Conservation (phyloP, 768 basidiomycete species). For the Naematelia encephala region DNA sequence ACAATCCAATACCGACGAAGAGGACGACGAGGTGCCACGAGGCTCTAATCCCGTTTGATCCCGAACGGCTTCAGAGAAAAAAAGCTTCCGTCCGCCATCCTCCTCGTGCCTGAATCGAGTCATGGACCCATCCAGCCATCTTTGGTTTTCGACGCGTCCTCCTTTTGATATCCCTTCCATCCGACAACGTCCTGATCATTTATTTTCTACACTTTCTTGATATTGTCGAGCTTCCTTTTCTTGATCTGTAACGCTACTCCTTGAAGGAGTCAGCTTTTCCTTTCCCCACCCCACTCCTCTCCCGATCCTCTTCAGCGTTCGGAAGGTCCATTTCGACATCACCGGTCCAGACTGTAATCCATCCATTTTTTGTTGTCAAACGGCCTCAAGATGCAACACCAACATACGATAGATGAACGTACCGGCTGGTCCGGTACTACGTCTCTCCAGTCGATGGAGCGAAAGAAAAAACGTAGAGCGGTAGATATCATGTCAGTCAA, state of each 20-base stretch:
- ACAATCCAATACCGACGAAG: no score
- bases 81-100: neutral
- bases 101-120: neutral
- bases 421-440: constrained; percentile 41
- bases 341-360: neutral
- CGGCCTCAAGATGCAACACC: neutral
- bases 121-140: neutral
- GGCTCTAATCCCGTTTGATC: neutral
- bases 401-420: constrained; percentile 2
- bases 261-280: neutral
- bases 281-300: neutral
- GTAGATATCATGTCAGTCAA: constrained; percentile 28
- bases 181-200: neutral
- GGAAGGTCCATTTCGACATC: neutral
- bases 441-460: constrained; percentile 26
- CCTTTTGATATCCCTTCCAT: neutral
- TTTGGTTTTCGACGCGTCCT: neutral
- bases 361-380: neutral
- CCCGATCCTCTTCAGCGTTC: neutral
- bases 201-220: neutral
- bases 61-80: no score
- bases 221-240: neutral
- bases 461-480: constrained; percentile 30
- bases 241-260: neutral
- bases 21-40: neutral